A percentile compares a stretch with the other conserved stretches of the same genome.
Conservation (phyloP, 306 rosid species). For the Gastrolobium bilobum region DNA sequence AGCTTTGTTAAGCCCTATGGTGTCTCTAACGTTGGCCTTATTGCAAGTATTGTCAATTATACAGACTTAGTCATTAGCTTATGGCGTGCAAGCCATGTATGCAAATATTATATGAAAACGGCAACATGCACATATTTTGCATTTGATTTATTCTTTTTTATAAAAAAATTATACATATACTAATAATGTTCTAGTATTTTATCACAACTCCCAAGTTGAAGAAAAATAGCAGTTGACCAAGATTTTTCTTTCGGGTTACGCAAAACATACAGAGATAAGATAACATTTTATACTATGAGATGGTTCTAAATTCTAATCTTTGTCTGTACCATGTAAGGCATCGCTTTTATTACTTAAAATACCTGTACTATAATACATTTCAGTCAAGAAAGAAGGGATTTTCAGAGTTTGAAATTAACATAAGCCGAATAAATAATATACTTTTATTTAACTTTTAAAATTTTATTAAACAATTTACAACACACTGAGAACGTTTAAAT, state of each 20-base stretch:
- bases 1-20: not conserved
- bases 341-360: too few relatives aligned
- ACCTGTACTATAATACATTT: not conserved
- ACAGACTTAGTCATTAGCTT: not conserved
- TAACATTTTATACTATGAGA: too few relatives aligned
- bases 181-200: not conserved
- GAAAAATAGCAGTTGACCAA: constrained; percentile 18
- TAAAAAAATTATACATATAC: not conserved
- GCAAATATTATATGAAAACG: not conserved
- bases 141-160: not conserved
- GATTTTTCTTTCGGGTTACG: not conserved
- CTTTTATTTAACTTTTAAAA: not conserved
- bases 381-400: not conserved
- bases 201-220: not conserved
- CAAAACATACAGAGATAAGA: not conserved
- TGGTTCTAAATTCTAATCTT: too few relatives aligned
- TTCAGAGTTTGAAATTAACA: too few relatives aligned
- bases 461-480: too few relatives aligned
- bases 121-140: not conserved
- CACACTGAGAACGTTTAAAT: too few relatives aligned
- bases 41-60: constrained; percentile 14
- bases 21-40: constrained; percentile 33
- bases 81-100: constrained; percentile 33
- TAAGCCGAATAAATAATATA: too few relatives aligned
- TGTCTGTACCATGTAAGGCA: too few relatives aligned